phyloP scores from a whole-genome alignment of 495 filamentous ascomycete genomes.

The Physcia stellaris region DNA sequence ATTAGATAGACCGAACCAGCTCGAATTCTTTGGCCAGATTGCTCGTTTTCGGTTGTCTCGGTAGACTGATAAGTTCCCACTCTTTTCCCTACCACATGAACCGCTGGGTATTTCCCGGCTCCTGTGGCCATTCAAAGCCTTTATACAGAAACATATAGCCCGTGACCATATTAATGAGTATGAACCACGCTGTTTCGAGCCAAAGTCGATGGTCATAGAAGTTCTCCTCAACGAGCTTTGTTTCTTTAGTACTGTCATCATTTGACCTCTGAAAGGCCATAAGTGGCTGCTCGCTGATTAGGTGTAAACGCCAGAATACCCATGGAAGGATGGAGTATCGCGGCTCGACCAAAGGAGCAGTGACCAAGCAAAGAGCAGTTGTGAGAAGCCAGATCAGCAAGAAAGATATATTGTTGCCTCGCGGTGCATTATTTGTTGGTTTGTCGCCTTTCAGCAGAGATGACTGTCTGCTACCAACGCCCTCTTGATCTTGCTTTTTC shows the following conservation, averaged over 20 bases:
- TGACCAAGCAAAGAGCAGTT: constrained; percentile 62
- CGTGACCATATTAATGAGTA: constrained; percentile 55
- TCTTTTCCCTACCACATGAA: constrained; percentile 99
- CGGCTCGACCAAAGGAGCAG: constrained; percentile 85
- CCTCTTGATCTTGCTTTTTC: constrained; percentile 10
- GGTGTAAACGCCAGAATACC: constrained; percentile 80
- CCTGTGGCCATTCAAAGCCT: constrained; percentile 70
- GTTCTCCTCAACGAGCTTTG: neutral
- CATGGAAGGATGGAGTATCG: constrained; percentile 91
- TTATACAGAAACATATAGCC: constrained; percentile 69
- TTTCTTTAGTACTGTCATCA: constrained; percentile 11
- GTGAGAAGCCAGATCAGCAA: constrained; percentile 57
- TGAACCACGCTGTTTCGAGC: constrained; percentile 69
- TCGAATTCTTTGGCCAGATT: too few relatives aligned
- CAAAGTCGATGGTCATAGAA: constrained; percentile 32
- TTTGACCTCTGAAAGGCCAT: constrained; percentile 12
- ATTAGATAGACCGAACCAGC: too few relatives aligned
- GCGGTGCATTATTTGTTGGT: neutral
- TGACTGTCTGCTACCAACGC: neutral
- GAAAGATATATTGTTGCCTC: constrained; percentile 32
- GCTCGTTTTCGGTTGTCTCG: too few relatives aligned
- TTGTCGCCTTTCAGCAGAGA: neutral
- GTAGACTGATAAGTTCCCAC: too few relatives aligned
- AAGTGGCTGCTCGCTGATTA: constrained; percentile 36
- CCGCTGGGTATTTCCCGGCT: constrained; percentile 67